A percentile compares a stretch with the other conserved stretches of the same genome.
Conservation (phyloP, 495 filamentous ascomycete genomes). For the Parathielavia hyrcaniae region DNA sequence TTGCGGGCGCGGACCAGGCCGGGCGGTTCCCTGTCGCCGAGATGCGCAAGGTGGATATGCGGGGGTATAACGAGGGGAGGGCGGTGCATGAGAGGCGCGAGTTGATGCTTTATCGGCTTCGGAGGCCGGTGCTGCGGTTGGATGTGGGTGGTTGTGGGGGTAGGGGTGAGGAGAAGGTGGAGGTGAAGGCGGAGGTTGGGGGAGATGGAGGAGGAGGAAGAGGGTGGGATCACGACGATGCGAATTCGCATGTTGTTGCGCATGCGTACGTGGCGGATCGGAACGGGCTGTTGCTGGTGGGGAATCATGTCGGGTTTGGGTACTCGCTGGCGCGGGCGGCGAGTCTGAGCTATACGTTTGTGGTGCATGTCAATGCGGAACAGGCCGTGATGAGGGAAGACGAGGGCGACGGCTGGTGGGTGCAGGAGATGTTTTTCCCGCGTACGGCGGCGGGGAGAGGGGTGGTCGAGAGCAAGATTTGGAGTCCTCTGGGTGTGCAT, state of each 20-base stretch:
- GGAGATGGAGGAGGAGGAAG: not conserved
- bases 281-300: constrained; percentile 60
- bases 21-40: constrained; percentile 54
- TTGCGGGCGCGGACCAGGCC: constrained; percentile 25
- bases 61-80: constrained; percentile 45
- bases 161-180: no score
- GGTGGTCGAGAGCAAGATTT: constrained; percentile 58
- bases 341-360: constrained; percentile 55
- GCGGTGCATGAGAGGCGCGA: constrained; percentile 53
- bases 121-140: constrained; percentile 42
- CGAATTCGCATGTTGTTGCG: constrained; percentile 55
- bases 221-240: constrained; percentile 19
- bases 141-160: no score
- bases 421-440: constrained; percentile 59
- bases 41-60: constrained; percentile 60
- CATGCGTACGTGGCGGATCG: constrained; percentile 65
- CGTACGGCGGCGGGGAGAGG: constrained; percentile 51
- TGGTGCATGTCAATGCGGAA: constrained; percentile 51
- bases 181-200: constrained; percentile 5
- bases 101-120: constrained; percentile 52
- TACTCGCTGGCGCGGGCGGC: constrained; percentile 48
- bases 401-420: constrained; percentile 55
- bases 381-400: constrained; percentile 37
- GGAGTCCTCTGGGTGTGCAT: constrained; percentile 55
- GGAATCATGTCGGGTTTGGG: constrained; percentile 53